Conservation (phyloP, 2,329 filamentous ascomycete species). For the Alternaria incomplexa region DNA sequence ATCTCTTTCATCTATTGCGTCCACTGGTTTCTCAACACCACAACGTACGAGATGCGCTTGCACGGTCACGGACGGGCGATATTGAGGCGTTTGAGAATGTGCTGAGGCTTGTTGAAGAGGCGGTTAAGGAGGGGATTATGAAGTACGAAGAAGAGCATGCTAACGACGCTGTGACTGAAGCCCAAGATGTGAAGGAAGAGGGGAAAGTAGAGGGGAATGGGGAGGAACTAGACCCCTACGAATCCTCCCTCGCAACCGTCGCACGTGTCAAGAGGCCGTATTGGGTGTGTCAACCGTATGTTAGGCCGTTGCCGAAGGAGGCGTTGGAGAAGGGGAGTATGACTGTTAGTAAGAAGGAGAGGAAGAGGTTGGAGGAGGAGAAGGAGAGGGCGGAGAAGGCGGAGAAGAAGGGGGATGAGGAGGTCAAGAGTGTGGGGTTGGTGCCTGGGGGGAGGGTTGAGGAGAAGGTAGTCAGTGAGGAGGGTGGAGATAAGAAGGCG, state of each 20-base stretch:
- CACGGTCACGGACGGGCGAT: conserved; percentile 70
- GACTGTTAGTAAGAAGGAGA: conserved; percentile 72
- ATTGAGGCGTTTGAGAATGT: conserved; percentile 79
- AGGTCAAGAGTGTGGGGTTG: conserved; percentile 27
- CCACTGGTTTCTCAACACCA: conserved; percentile 81
- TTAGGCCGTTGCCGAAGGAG: conserved; percentile 85
- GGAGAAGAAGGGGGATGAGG: conserved; percentile 45
- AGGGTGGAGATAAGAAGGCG: not conserved
- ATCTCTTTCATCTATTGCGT: conserved; percentile 89
- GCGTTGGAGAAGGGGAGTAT: conserved; percentile 82
- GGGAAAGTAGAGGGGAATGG: no score
- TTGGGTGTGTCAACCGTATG: conserved; percentile 89
- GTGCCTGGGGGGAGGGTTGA: conserved; percentile 51
- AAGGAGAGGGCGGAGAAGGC: conserved; percentile 49
- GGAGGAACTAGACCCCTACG: conserved; percentile 44
- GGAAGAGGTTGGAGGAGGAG: conserved; percentile 50
- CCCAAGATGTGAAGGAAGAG: no score
- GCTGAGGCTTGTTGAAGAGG: conserved; percentile 74
- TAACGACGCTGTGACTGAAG: no score
- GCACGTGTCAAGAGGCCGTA: conserved; percentile 79
- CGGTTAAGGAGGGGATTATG: conserved; percentile 73
- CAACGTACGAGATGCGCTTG: conserved; percentile 84
- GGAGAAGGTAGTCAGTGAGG: conserved; percentile 54
- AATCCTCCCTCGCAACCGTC: conserved; percentile 70
- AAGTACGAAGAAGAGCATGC: conserved; percentile 70